phyloP scores from a whole-genome alignment of 2,329 filamentous ascomycete genomes.

The Aaosphaeria arxii region DNA sequence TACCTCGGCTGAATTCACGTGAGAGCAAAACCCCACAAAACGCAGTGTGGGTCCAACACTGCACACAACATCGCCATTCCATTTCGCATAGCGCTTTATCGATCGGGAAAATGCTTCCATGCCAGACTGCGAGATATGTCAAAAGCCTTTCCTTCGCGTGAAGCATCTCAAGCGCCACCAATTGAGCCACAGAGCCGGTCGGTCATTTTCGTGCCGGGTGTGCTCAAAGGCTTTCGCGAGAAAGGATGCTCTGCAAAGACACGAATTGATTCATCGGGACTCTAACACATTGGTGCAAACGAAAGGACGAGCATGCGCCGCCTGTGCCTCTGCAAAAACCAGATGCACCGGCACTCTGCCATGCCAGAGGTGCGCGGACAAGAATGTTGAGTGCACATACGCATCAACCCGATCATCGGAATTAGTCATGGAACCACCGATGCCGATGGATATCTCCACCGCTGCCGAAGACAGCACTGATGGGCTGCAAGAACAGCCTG shows the following conservation, averaged over 20 bases:
- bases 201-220: background rate
- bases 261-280: background rate
- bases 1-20: too few relatives aligned
- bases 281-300: background rate
- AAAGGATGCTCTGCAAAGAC: background rate
- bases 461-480: background rate
- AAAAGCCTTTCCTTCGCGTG: background rate
- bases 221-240: background rate
- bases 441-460: background rate
- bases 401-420: background rate
- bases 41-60: too few relatives aligned
- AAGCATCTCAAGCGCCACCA: background rate
- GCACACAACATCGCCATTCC: background rate
- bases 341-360: background rate
- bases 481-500: background rate
- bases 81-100: background rate
- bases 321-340: background rate
- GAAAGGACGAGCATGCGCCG: background rate
- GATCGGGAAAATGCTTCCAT: background rate
- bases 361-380: background rate
- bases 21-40: too few relatives aligned
- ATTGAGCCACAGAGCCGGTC: background rate
- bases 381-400: background rate
- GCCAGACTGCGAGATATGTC: background rate
- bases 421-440: background rate